Conservation (phyloP, 805 yeast genomes). For the Middelhovenomyces tepae region DNA sequence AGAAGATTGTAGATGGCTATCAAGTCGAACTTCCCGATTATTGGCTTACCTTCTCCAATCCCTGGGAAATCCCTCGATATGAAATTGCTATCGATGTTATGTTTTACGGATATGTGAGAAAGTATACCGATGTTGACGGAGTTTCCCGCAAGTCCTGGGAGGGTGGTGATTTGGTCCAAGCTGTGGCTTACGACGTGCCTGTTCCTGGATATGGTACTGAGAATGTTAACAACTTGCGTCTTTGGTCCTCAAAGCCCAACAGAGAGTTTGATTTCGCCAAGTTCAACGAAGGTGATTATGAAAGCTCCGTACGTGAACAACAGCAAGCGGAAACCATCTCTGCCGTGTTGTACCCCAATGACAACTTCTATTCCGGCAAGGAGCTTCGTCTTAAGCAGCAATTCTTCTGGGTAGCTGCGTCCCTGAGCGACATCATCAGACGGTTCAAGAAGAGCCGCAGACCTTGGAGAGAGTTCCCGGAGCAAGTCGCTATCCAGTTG, state of each 20-base stretch:
- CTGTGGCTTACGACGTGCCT: conserved; percentile 87
- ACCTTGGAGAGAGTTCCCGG: conserved; percentile 78
- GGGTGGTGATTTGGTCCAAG: conserved; percentile 84
- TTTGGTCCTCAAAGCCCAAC: conserved; percentile 88
- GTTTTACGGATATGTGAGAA: conserved; percentile 74
- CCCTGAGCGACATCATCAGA: conserved; percentile 82
- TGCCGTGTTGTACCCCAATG: conserved; percentile 89
- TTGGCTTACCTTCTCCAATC: conserved; percentile 82
- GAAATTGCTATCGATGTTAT: conserved; percentile 87
- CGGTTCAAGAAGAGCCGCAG: conserved; percentile 72
- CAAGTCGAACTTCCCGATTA: conserved; percentile 94
- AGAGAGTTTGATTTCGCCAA: conserved; percentile 85
- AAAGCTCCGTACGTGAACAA: conserved; percentile 72
- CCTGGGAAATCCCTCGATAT: conserved; percentile 85
- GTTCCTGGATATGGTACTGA: conserved; percentile 75
- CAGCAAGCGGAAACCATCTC: conserved; percentile 89
- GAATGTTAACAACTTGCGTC: conserved; percentile 78
- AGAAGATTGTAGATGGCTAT: conserved; percentile 81
- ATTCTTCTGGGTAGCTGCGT: conserved; percentile 95
- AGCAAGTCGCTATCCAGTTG: conserved; percentile 82
- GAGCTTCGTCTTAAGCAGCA: conserved; percentile 90
- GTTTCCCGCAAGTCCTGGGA: conserved; percentile 59
- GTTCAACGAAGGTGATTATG: conserved; percentile 87
- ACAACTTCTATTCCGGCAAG: conserved; percentile 84
- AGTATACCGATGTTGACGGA: conserved; percentile 43